Percentiles rank a stretch among this genome's conserved stretches.
These are phyloP conservation scores for Backusella psychrophila DNA, from an alignment of 192 early-diverging fungal species.

Conservation along the genomic window DNA sequence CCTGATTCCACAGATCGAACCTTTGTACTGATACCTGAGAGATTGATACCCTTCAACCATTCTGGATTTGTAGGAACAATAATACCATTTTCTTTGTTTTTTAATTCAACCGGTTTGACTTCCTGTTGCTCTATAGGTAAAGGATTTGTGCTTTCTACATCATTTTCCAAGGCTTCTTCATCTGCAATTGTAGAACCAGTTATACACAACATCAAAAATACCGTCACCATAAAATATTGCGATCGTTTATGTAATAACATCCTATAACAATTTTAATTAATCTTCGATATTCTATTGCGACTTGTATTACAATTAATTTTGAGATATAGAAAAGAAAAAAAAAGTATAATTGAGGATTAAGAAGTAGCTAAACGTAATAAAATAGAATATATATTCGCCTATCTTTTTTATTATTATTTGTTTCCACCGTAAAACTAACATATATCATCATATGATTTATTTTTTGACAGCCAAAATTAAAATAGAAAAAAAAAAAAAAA, in stretches of 20 bases:
- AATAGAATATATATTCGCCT: neutral
- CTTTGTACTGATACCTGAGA: neutral
- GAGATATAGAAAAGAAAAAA: neutral
- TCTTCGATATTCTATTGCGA: neutral
- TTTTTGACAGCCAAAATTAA: neutral
- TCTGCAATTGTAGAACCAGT: neutral
- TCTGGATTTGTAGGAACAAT: neutral
- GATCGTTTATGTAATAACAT: neutral
- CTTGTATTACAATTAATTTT: neutral
- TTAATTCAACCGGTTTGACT: neutral
- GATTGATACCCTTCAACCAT: constrained; percentile 9
- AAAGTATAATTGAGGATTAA: neutral
- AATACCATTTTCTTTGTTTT: neutral
- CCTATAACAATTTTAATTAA: neutral
- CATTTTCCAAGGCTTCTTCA: neutral
- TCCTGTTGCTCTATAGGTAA: neutral
- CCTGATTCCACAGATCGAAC: constrained; percentile 29
- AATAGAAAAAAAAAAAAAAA: neutral
- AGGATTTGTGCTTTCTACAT: neutral
- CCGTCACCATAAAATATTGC: neutral
- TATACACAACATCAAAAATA: neutral
- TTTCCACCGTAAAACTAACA: neutral
- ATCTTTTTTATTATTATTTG: neutral
- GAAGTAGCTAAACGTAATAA: neutral
- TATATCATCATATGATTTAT: neutral